Conservation (phyloP, 2,329 filamentous ascomycete species). For the Arthroderma uncinatum region DNA sequence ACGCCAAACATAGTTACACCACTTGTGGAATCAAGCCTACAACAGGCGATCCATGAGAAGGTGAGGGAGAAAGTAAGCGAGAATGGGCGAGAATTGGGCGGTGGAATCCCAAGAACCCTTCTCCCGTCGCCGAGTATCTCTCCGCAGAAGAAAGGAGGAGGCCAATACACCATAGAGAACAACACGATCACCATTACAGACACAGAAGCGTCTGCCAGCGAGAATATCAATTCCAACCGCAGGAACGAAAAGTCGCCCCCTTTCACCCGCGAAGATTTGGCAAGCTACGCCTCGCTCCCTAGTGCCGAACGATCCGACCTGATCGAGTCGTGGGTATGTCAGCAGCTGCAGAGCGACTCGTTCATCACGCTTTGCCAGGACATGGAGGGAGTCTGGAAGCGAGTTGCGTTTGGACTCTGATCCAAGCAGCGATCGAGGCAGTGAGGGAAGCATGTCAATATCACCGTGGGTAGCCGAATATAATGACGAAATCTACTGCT, state of each 20-base stretch:
- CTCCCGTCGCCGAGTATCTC: not conserved
- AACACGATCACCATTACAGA: constrained; percentile 2
- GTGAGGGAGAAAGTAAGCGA: not conserved
- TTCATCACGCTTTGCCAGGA: constrained; percentile 33
- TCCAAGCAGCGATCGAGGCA: not conserved
- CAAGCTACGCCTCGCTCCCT: constrained; percentile 23
- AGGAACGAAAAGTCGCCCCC: not conserved
- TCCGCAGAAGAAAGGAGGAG: not conserved
- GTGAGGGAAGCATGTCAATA: not conserved
- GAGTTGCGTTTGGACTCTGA: constrained; percentile 29
- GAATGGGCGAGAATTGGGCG: not conserved
- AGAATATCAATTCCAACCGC: not conserved
- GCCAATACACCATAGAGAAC: not conserved
- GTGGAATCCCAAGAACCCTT: not conserved
- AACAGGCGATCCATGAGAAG: not conserved
- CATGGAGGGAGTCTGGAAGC: constrained; percentile 31
- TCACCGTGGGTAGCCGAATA: not conserved
- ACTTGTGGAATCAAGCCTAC: not conserved
- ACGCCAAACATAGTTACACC: not conserved
- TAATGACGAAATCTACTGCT: not conserved
- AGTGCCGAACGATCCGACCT: constrained; percentile 24
- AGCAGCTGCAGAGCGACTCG: constrained; percentile 30
- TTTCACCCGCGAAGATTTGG: constrained; percentile 18
- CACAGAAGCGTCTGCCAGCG: not conserved
- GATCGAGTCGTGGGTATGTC: constrained; percentile 33